Base-by-base conservation (phyloP, 2,329 filamentous ascomycete genomes). In the Ophiostoma ips region DNA sequence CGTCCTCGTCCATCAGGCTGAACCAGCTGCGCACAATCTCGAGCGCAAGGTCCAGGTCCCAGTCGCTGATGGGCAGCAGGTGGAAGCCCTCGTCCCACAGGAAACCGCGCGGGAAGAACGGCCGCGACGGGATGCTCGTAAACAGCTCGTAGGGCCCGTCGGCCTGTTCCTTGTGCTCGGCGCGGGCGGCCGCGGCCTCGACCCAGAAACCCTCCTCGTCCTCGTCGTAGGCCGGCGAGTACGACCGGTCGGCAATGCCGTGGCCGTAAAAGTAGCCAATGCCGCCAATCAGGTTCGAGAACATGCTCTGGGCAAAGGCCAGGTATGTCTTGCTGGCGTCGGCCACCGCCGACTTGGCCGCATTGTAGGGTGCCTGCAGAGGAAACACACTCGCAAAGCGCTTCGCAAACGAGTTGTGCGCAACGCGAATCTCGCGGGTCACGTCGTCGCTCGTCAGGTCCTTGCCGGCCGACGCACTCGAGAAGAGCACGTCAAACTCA, bases 21-120 rank as follows among this genome's bases (percentile, higher is more conserved):
- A 94, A 94, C 92, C 92, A 98, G 66, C 87, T 95, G 68, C 84
- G 86, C 55, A 96, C 77, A 56, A 98, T 87, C 55, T 95, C 87
- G 30, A 84, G 69, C 3, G 86, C 81, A 48, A 96, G 74, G 61
- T 95, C 89, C 48, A 88, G 79, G 62, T 98, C 92, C 85, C 89
- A 98, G 57, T 98, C 90, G 18, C 87, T 76, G 49, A 98, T 82
- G 2, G 89, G 89, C 45, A 95, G 71, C 34, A 98, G 71, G 61
- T 98, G 92, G 67, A 96, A 98, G 0, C 92, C 92, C 64, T 98
- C 92, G 59, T 98, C 92, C 92, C 92, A 98, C 4, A 96, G 73
- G 64, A 98, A 98, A 1, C 92, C 92, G 54, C 92, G 77, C 1
- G 92, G 92, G 67, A 98, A 98, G 71, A 98, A 98, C 0, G 92